Conservation (phyloP, 192 early-diverging fungal species). For the Bifiguratus adelaidae region DNA sequence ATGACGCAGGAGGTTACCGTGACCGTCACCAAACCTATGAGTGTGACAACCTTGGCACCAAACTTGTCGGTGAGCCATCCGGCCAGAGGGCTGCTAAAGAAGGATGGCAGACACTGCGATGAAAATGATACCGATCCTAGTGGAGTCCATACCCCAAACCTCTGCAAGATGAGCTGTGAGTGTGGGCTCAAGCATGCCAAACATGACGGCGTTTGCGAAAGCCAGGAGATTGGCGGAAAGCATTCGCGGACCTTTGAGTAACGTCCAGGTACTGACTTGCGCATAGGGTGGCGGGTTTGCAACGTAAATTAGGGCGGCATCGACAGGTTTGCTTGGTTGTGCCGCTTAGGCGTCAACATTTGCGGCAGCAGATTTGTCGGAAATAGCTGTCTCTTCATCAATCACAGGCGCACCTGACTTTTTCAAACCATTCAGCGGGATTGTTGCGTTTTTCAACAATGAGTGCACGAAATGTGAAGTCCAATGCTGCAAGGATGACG, state of each 20-base stretch:
- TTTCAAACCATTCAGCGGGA: slow-evolving; percentile 20
- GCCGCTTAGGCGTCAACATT: not conserved
- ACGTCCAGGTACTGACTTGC: too few species aligned
- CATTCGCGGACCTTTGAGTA: slow-evolving; percentile 12
- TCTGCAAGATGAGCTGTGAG: slow-evolving; percentile 18
- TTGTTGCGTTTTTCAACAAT: slow-evolving; percentile 23
- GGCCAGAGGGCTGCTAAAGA: slow-evolving; percentile 21
- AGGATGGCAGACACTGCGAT: slow-evolving; percentile 20
- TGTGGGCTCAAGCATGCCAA: slow-evolving; percentile 19
- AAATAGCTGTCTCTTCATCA: too few species aligned
- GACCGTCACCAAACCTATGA: slow-evolving; percentile 6
- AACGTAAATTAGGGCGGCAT: not conserved
- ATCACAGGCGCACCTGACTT: too few species aligned
- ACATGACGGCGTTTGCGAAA: slow-evolving; percentile 12
- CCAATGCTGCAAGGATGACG: slow-evolving; percentile 20
- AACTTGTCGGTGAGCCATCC: slow-evolving; percentile 30
- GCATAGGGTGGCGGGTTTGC: too few species aligned
- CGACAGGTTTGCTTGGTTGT: slow-evolving; percentile 2
- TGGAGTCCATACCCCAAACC: slow-evolving; percentile 19
- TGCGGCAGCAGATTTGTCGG: not conserved
- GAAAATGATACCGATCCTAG: slow-evolving; percentile 23
- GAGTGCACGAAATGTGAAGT: slow-evolving; percentile 22
- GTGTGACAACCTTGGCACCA: slow-evolving; percentile 27
- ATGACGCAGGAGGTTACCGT: slow-evolving; percentile 9
- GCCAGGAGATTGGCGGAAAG: slow-evolving; percentile 9